Percentiles rank a stretch among this genome's conserved stretches.
phyloP scores from a whole-genome alignment of 2,329 filamentous ascomycete genomes.

The Cryphonectria nitschkei region DNA sequence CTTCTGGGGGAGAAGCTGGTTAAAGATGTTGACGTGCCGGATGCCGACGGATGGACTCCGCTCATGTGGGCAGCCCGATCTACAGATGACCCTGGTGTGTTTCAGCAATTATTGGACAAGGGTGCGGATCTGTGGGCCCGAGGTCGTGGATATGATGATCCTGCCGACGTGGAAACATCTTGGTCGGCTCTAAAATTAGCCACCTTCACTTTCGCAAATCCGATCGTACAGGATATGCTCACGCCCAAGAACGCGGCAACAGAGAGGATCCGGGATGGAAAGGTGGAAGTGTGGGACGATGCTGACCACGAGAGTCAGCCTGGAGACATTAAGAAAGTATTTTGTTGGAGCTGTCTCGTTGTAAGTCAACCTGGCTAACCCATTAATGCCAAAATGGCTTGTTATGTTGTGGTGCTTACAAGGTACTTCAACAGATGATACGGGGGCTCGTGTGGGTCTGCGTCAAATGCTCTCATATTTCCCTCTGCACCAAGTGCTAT shows the following conservation, averaged over 20 bases:
- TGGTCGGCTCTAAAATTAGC: neutral
- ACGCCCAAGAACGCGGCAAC: neutral
- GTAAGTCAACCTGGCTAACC: constrained; percentile 7
- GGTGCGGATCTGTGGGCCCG: neutral
- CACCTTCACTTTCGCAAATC: neutral
- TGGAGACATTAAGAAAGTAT: neutral
- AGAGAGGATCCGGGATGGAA: neutral
- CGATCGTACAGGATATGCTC: neutral
- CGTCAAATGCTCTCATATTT: neutral
- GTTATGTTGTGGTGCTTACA: neutral
- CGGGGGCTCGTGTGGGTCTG: neutral
- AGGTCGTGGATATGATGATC: neutral
- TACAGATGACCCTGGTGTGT: neutral
- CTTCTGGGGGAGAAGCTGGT: neutral
- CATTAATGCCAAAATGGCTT: neutral
- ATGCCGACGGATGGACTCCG: neutral
- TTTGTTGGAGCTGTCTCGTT: neutral
- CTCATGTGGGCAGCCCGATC: neutral
- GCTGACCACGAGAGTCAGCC: neutral
- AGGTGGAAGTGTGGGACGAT: neutral
- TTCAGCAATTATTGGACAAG: neutral
- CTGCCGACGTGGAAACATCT: neutral
- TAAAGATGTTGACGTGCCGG: neutral
- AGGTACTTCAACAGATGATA: neutral
- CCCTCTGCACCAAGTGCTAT: neutral